Evolutionary conservation across 1,284 basidiomycete species (phyloP), one percentile per base, ranked within the genome.

Genomic region (Xerocomus nothofagi): DNA sequence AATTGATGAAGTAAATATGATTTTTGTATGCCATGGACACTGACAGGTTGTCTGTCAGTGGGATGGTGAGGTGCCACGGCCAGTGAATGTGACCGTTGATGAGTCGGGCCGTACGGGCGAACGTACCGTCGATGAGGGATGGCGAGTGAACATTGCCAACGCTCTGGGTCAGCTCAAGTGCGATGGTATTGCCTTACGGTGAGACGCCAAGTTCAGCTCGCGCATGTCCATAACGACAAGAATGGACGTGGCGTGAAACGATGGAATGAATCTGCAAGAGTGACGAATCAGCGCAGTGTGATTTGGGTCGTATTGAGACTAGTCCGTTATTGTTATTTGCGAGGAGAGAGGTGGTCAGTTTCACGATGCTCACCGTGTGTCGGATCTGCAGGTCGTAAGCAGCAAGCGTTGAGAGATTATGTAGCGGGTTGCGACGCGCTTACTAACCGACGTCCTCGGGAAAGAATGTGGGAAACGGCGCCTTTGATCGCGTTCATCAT

Each of bases 391-490:
- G n/a, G n/a, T n/a, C n/a, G n/a, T n/a, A n/a, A n/a, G n/a, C n/a
- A n/a, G n/a, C n/a, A n/a, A n/a, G n/a, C n/a, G n/a, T n/a, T n/a
- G n/a, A n/a, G n/a, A n/a, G n/a, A n/a, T n/a, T n/a, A n/a, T n/a
- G n/a, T n/a, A 6, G 23, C 10, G 24, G n/a, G 39, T 55, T 23
- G 46, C 48, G 37, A 60, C 44, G 48, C 39, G 45, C 17, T 38
- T n/a, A n/a, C n/a, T 60, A 60, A 50, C 46, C 49, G 55, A 60
- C 23, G 46, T 44, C 27, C n/a, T 48, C 56, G 47, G 49, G 48
- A 55, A 49, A 34, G 32, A 63, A 44, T 57, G 60, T 62, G 60
- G 52, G 63, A 62, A 62, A 14, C 40, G 39, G 43, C 46, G 26
- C 51, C 48, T 54, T 53, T 63, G 56, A n/a, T n/a, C n/a, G n/a